Conservation (phyloP, 139 green algal species). For the Micromonas commoda region DNA sequence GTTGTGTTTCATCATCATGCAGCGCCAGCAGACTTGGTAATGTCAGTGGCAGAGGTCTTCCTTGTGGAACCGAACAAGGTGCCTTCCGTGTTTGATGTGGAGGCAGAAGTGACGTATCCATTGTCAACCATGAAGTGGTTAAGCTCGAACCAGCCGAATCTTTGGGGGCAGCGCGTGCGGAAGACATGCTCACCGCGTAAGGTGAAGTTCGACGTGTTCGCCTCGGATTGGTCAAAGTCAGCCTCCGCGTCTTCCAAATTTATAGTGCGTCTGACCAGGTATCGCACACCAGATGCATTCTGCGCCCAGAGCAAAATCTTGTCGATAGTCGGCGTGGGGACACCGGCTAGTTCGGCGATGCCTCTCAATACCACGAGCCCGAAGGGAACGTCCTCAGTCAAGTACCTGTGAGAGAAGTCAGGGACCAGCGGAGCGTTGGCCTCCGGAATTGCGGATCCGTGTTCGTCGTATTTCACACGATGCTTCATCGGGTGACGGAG, state of each 20-base stretch:
- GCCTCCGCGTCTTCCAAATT: background rate
- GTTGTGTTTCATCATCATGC: no score
- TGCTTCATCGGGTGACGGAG: background rate
- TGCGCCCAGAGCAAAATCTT: background rate
- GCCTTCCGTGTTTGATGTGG: background rate
- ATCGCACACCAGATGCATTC: background rate
- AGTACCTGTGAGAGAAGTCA: background rate
- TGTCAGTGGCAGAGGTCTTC: no score
- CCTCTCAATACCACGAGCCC: background rate
- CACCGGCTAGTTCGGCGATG: background rate
- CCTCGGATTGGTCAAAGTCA: background rate
- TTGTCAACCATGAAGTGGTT: background rate
- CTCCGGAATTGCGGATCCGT: no score
- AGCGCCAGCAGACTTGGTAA: no score
- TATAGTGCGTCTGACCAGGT: no score
- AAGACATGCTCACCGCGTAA: background rate
- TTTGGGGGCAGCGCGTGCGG: background rate
- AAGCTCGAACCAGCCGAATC: background rate
- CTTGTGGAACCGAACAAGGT: no score
- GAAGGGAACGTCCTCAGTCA: background rate
- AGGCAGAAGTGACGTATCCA: background rate
- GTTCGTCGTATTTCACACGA: background rate
- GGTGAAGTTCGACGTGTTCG: background rate
- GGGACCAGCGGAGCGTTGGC: background rate
- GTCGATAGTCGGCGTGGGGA: background rate